Conservation (phyloP, 495 filamentous ascomycete species). For the Trypethelium eluteriae region DNA sequence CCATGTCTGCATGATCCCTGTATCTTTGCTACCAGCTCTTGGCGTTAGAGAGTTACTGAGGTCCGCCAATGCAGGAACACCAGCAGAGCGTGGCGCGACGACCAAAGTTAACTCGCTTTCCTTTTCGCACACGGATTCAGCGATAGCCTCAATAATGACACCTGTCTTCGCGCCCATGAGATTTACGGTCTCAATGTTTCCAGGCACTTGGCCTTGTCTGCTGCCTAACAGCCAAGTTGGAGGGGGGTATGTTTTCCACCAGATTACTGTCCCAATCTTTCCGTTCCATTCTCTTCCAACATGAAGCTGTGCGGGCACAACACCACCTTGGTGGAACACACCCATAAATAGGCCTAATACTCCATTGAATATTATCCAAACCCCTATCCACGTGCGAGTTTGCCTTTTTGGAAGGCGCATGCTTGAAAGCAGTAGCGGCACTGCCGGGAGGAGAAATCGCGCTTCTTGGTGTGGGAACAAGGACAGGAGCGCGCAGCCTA, state of each 20-base stretch:
- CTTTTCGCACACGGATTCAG: slow-evolving; percentile 51
- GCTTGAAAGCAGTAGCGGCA: slow-evolving; percentile 83
- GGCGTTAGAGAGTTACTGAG: slow-evolving; percentile 29
- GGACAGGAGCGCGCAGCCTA: slow-evolving; percentile 71
- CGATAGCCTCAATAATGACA: slow-evolving; percentile 51
- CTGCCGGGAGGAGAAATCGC: slow-evolving; percentile 78
- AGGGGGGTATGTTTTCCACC: slow-evolving; percentile 98
- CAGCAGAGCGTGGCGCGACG: slow-evolving; percentile 52
- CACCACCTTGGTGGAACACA: slow-evolving; percentile 85
- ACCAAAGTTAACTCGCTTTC: slow-evolving; percentile 20
- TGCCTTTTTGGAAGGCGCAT: slow-evolving; percentile 55
- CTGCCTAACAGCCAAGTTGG: slow-evolving; percentile 71
- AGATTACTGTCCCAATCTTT: slow-evolving; percentile 63
- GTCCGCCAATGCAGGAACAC: slow-evolving; percentile 30
- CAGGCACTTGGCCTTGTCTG: slow-evolving; percentile 54
- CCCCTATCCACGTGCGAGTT: slow-evolving; percentile 49
- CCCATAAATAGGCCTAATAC: slow-evolving; percentile 78
- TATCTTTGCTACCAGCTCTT: slow-evolving; percentile 37
- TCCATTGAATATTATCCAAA: slow-evolving; percentile 81
- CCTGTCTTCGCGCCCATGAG: slow-evolving; percentile 70
- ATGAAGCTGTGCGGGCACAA: slow-evolving; percentile 70
- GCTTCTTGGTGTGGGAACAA: slow-evolving; percentile 90
- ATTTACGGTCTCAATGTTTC: slow-evolving; percentile 58
- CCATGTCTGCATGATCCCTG: slow-evolving; percentile 59
- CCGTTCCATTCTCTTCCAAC: slow-evolving; percentile 16